Evolutionary conservation across 2,329 filamentous ascomycete species (phyloP).

Genomic region (Hymenoscyphus occultus): DNA sequence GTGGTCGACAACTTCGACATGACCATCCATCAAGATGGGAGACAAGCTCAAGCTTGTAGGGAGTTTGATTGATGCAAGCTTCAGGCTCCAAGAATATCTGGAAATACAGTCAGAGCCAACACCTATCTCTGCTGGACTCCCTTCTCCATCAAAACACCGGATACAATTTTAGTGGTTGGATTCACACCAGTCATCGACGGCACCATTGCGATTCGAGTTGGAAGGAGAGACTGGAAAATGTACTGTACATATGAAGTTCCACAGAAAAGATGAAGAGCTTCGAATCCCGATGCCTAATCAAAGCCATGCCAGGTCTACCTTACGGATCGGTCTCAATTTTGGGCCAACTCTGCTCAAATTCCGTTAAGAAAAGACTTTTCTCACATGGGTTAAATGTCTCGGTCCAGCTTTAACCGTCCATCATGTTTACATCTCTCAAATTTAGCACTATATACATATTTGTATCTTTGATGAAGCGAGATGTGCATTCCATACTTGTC

Average conservation of each 20-base stretch:
- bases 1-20: background rate
- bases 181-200: background rate
- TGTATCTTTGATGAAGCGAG: background rate
- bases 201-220: background rate
- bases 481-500: background rate
- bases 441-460: background rate
- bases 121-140: background rate
- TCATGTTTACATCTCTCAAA: background rate
- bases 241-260: background rate
- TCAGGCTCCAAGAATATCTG: background rate
- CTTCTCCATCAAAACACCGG: background rate
- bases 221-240: background rate
- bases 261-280: background rate
- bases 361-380: no score
- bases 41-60: background rate
- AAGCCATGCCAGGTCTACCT: background rate
- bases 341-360: no score
- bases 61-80: background rate
- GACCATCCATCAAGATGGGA: background rate
- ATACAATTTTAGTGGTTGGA: background rate
- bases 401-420: no score
- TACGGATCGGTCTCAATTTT: no score
- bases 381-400: no score
- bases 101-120: background rate
- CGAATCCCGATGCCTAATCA: background rate